Percentiles rank a stretch among this genome's conserved stretches.
These are phyloP conservation scores for Fraxinus greggii DNA, from an alignment of 305 asterid genomes.

Conservation along the genomic window DNA sequence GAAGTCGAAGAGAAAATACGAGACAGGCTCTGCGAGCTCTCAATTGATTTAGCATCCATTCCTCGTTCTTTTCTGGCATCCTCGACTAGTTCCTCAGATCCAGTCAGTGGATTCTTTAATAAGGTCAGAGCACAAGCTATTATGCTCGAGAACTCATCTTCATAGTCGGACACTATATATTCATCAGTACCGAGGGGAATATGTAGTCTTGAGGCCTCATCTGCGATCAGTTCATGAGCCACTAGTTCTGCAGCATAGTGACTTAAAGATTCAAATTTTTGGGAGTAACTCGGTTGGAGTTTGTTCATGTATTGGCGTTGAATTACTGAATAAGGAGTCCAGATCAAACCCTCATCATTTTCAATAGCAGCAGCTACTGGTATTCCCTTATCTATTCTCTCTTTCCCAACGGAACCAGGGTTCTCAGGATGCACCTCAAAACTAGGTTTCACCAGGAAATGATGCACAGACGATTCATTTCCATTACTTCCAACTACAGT, in stretches of 20 bases:
- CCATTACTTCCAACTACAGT: constrained; percentile 25
- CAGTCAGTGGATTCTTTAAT: constrained; percentile 46
- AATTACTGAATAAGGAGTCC: constrained; percentile 79
- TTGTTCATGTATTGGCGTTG: constrained; percentile 56
- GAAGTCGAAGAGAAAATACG: constrained; percentile 56
- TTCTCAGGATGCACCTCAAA: constrained; percentile 30
- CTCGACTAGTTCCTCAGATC: constrained; percentile 37
- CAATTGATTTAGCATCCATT: constrained; percentile 27
- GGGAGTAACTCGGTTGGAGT: constrained; percentile 40
- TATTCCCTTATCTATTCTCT: constrained; percentile 37
- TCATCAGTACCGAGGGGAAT: constrained; percentile 68
- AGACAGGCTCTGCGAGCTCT: constrained; percentile 45
- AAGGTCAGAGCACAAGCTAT: constrained; percentile 88
- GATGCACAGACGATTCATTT: constrained; percentile 32
- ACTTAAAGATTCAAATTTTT: constrained; percentile 55
- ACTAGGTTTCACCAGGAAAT: constrained; percentile 29
- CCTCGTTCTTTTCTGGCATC: constrained; percentile 20
- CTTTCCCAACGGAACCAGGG: constrained; percentile 32
- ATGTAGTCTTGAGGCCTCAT: constrained; percentile 75
- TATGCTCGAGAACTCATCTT: constrained; percentile 92
- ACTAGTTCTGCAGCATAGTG: constrained; percentile 46
- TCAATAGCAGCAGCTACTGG: constrained; percentile 39
- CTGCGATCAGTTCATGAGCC: constrained; percentile 51
- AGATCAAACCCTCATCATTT: constrained; percentile 58
- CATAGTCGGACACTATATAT: constrained; percentile 74